Evolutionary conservation across 345 rosid species (phyloP), one percentile per base, ranked within the genome.

Genomic region (Heritiera littoralis): DNA sequence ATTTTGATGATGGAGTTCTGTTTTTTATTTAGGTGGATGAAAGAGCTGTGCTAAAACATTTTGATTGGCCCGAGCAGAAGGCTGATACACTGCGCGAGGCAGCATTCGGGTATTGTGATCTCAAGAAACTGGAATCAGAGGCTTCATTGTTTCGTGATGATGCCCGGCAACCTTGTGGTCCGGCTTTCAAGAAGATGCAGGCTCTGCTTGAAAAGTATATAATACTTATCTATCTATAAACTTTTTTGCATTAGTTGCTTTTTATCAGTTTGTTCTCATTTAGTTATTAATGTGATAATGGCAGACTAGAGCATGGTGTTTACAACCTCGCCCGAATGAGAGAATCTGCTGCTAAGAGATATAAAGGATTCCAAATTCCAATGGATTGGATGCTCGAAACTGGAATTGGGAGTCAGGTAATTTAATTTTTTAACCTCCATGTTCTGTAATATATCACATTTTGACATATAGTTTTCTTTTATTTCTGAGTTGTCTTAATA

Each of bases 311-410:
- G 88, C 98, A 92, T 63, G 92, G 98, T 14, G 98, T 90, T 51
- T 93, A 97, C 83, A 93, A 92, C 84, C 85, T 97, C 17, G 92
- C 98, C 30, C 84, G 94, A 78, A 91, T 97, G 97, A 90, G 91
- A 77, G 99, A 97, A 90, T 93, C 99, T 0, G 92, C 98, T 0
- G 82, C 93, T 0, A 90, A 84, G 5, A 85, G 95, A 73, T 97
- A 85, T 79, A 92, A 83, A 79, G 86, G 80, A 20, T 92, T 91
- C 72, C 94, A 84, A 48, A 94, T 97, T 85, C 98, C 99, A 32
- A 87, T 82, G 83, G 89, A 88, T 59, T 97, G 99, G 99, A 92
- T 97, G 98, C 94, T 93, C 43, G 99, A 97, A 80, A 89, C 89
- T 55, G 99, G 98, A 58, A 88, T 92, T 18, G 90, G 89, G 17